Conservation (phyloP, 441 rosid species). For the Erodium texanum region DNA sequence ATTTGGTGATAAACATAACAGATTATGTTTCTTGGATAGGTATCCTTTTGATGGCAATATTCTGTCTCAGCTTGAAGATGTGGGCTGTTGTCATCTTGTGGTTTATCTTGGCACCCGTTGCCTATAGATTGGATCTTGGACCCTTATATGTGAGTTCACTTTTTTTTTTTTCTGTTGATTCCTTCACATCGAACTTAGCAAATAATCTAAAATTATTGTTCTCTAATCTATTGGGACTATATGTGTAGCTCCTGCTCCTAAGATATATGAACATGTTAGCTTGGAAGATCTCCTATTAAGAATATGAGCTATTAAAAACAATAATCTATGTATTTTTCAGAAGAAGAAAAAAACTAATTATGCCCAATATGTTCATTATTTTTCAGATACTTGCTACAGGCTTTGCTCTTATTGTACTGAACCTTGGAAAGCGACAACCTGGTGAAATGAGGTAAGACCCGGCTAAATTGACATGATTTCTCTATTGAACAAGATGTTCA, state of each 20-base stretch:
- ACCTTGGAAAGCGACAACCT: conserved; percentile 71
- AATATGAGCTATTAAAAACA: too few species aligned
- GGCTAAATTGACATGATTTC: too few species aligned
- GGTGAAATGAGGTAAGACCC: conserved; percentile 66
- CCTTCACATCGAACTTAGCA: background rate
- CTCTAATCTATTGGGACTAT: background rate
- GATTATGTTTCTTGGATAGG: conserved; percentile 35
- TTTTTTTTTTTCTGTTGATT: background rate
- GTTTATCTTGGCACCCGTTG: conserved; percentile 80
- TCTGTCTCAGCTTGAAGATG: conserved; percentile 53
- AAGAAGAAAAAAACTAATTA: too few species aligned
- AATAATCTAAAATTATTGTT: background rate
- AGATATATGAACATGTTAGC: background rate
- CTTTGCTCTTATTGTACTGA: conserved; percentile 59
- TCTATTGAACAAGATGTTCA: too few species aligned
- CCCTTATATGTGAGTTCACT: conserved; percentile 65
- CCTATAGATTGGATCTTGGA: conserved; percentile 76
- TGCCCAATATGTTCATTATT: too few species aligned
- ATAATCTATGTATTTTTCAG: too few species aligned
- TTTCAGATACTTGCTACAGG: conserved; percentile 76
- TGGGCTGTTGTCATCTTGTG: conserved; percentile 54
- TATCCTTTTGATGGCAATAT: conserved; percentile 64
- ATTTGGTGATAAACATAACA: conserved; percentile 22
- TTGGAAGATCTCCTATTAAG: background rate
- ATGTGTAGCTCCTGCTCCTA: background rate